These are phyloP conservation scores for Ophiostoma novo-ulmi DNA, from an alignment of 2,329 filamentous ascomycete species.

Conservation along the genomic window DNA sequence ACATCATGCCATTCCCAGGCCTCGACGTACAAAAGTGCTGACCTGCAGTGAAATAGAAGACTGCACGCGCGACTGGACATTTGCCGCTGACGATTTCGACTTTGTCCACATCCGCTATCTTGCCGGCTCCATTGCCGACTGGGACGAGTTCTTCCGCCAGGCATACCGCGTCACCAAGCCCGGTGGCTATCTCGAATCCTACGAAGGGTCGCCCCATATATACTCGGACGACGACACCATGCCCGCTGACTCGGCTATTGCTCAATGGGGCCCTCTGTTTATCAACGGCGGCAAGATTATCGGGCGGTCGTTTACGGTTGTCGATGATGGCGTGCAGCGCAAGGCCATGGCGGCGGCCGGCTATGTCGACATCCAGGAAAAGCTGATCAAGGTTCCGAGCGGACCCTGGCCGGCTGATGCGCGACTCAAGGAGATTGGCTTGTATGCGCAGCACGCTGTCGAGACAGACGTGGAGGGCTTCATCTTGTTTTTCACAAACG, in stretches of 20 bases:
- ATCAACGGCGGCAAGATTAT: constrained; percentile 40
- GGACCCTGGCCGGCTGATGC: constrained; percentile 36
- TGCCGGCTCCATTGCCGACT: constrained; percentile 50
- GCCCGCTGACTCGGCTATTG: constrained; percentile 28
- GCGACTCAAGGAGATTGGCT: constrained; percentile 32
- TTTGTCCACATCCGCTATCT: constrained; percentile 54
- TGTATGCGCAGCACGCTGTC: constrained; percentile 24
- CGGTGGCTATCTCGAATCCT: constrained; percentile 39
- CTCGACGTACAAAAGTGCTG: neutral
- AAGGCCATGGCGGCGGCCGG: constrained; percentile 22
- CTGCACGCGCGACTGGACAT: constrained; percentile 49
- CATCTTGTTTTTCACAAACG: constrained; percentile 26
- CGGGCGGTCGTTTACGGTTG: constrained; percentile 22
- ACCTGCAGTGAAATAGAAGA: constrained; percentile 51
- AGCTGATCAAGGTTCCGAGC: constrained; percentile 40
- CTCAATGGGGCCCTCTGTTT: constrained; percentile 31
- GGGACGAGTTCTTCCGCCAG: constrained; percentile 45
- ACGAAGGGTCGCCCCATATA: constrained; percentile 27
- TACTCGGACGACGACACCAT: constrained; percentile 31
- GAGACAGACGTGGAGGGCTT: constrained; percentile 27
- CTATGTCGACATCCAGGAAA: constrained; percentile 34
- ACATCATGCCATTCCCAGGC: neutral
- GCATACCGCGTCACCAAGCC: constrained; percentile 48
- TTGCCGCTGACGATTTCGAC: constrained; percentile 45
- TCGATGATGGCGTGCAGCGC: constrained; percentile 23